Evolutionary conservation across 2,329 filamentous ascomycete species (phyloP).

Genomic region (Cladosporium sp.): DNA sequence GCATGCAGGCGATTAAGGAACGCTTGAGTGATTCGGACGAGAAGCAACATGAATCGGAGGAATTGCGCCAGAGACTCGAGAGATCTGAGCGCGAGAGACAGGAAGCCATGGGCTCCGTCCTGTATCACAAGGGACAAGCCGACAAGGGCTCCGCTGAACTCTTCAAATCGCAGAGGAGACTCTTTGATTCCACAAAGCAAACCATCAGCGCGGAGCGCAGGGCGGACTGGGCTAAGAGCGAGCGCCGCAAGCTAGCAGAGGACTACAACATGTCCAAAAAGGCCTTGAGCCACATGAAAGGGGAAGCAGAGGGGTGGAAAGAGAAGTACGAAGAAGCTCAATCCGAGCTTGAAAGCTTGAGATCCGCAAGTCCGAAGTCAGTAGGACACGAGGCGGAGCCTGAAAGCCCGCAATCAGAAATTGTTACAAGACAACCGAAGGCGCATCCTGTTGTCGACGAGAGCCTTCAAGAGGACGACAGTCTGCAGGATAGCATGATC

Average conservation of each 20-base stretch:
- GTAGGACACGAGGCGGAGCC: neutral
- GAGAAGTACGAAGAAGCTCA: slow-evolving; percentile 7
- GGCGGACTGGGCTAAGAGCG: slow-evolving; percentile 9
- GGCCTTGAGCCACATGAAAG: neutral
- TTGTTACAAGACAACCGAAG: slow-evolving; percentile 28
- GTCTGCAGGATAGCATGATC: neutral
- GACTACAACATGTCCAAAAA: slow-evolving; percentile 12
- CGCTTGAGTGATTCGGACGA: slow-evolving; percentile 12
- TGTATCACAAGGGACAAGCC: slow-evolving; percentile 2
- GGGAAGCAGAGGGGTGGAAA: neutral
- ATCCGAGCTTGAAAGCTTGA: slow-evolving; percentile 9
- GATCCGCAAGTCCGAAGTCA: slow-evolving; percentile 2
- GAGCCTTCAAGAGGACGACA: neutral
- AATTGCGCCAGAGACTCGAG: slow-evolving; percentile 10
- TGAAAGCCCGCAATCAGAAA: neutral
- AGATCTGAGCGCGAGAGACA: neutral
- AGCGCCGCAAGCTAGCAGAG: slow-evolving; percentile 8
- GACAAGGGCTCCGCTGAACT: slow-evolving; percentile 13
- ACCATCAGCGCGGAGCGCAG: slow-evolving; percentile 1
- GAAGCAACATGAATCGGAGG: slow-evolving; percentile 7
- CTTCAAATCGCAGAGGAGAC: slow-evolving; percentile 4
- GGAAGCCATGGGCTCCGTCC: neutral
- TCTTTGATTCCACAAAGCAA: neutral
- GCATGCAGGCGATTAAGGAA: slow-evolving; percentile 19
- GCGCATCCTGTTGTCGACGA: slow-evolving; percentile 41